A percentile compares a stretch with the other conserved stretches of the same genome.
Conservation (phyloP, 225 moss, liverwort and hornwort genomes). For the Climacium dendroides region DNA sequence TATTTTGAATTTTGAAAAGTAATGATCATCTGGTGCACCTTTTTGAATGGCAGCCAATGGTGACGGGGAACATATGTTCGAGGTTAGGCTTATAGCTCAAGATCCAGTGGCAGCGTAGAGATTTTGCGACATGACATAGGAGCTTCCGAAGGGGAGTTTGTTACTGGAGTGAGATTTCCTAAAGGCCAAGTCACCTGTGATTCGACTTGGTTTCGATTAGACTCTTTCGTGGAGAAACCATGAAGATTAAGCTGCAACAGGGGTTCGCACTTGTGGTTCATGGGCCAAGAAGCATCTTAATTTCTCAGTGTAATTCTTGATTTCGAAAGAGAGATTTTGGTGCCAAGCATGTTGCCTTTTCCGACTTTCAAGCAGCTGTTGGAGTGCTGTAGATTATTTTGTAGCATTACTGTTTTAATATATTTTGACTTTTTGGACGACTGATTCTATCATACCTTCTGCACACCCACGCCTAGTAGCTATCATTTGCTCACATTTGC, state of each 20-base stretch:
- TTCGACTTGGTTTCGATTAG: background rate
- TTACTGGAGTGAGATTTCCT: background rate
- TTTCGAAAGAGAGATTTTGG: background rate
- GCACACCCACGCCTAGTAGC: background rate
- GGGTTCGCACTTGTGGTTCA: background rate
- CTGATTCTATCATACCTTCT: background rate
- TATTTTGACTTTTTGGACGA: background rate
- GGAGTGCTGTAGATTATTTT: slow-evolving; percentile 6
- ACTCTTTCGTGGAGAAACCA: background rate
- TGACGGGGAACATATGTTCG: slow-evolving; percentile 21
- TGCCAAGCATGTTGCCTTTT: background rate
- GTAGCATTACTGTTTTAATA: background rate
- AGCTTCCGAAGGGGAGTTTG: background rate
- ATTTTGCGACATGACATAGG: background rate
- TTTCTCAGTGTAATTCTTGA: background rate
- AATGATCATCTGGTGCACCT: background rate
- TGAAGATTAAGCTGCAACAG: background rate
- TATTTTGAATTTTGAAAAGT: background rate
- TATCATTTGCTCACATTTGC: background rate
- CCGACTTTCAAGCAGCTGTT: background rate
- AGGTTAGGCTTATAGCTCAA: slow-evolving; percentile 43
- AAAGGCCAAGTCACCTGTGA: background rate
- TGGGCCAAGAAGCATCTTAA: background rate
- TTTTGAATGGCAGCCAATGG: slow-evolving; percentile 27
- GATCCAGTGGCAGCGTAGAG: slow-evolving; percentile 25